Evolutionary conservation across 2,329 filamentous ascomycete genomes (phyloP), one percentile per base, ranked within the genome.

Genomic region (Cladophialophora psammophila): DNA sequence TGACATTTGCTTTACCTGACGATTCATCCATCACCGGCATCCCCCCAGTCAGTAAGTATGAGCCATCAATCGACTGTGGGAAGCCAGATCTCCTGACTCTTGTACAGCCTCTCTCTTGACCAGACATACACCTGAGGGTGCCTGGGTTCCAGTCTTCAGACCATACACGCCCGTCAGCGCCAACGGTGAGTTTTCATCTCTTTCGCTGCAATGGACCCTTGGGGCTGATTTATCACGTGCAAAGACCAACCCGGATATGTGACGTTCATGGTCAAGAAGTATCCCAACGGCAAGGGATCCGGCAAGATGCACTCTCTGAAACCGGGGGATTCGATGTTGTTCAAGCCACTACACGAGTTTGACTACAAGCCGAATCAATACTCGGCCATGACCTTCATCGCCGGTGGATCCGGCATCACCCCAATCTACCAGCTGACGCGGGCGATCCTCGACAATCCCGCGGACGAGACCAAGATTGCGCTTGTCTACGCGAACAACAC

Each of bases 351-450:
- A 3, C 81, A 81, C 18, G 85, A 83, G 32, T 85, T 85, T 75
- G 73, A 77, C 38, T 90, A 86, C 84, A 83, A 80, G 26, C 79
- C 85, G 34, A 81, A 81, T 62, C 72, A 77, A 60, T 73, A 78
- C 79, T 75, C 81, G 77, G 73, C 74, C 74, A 77, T 92, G n/a
- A 85, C 86, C 2, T 81, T 91, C 45, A 85, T 92, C 52, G 90
- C 90, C 0, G 90, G 90, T 53, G 90, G 90, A 12, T 89, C 88
- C 0, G 90, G 90, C 18, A 91, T 93, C 70, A 92, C 90, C 0
- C 90, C 90, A 0, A 84, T 90, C 70, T 91, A 87, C 75, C 88
- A 90, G 75, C 83, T 91, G 1, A 81, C 85, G 1, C 85, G 83
- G 57, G 86, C 86, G 1, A 89, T 91, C 64, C 79, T 90, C n/a